A percentile compares a stretch with the other conserved stretches of the same genome.
phyloP scores from a whole-genome alignment of 2,329 filamentous ascomycete genomes.

The Diplodia seriata region DNA sequence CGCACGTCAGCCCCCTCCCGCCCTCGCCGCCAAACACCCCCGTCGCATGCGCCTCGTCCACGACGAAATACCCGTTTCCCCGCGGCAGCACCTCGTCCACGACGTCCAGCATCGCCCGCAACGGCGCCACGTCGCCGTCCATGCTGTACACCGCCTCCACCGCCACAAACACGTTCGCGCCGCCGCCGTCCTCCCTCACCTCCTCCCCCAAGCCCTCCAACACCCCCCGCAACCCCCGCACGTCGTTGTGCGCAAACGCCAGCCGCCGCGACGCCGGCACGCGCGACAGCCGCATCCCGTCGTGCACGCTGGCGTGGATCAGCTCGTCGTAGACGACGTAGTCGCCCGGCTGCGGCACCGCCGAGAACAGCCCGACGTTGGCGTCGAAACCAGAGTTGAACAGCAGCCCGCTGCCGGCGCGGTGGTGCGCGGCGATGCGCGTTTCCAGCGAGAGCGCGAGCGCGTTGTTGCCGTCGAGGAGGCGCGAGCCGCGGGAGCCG shows the following conservation, averaged over 20 bases:
- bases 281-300: conserved; percentile 73
- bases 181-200: conserved; percentile 39
- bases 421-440: conserved; percentile 66
- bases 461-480: conserved; percentile 69
- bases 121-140: conserved; percentile 76
- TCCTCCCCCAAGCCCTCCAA: conserved; percentile 42
- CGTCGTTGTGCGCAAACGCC: conserved; percentile 65
- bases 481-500: conserved; percentile 65
- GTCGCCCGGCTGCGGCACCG: conserved; percentile 53
- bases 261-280: conserved; percentile 52
- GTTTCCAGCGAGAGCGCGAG: conserved; percentile 67
- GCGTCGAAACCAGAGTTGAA: conserved; percentile 65
- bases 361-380: conserved; percentile 57
- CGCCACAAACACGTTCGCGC: conserved; percentile 42
- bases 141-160: conserved; percentile 70
- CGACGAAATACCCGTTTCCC: conserved; percentile 67
- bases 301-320: conserved; percentile 79
- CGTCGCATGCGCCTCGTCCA: conserved; percentile 73
- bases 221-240: conserved; percentile 45
- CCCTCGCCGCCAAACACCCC: conserved; percentile 66
- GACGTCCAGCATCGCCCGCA: conserved; percentile 65
- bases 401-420: conserved; percentile 63
- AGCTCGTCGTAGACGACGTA: conserved; percentile 73
- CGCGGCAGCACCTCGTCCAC: conserved; percentile 63
- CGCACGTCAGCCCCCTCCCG: conserved; percentile 66